phyloP scores from a whole-genome alignment of 2,329 filamentous ascomycete species.

The Fusarium anguioides region DNA sequence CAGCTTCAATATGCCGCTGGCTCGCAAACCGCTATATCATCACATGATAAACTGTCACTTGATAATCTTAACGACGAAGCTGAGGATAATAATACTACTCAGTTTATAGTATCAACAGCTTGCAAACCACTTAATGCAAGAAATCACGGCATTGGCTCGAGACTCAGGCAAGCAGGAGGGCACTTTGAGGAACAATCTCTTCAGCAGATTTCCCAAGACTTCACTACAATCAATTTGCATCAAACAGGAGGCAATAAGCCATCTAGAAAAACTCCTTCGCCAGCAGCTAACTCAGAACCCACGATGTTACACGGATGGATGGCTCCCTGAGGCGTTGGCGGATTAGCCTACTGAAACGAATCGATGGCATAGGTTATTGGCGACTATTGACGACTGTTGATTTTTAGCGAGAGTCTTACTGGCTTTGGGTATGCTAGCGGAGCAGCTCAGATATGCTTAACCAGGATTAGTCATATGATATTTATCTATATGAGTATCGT shows the following conservation, averaged over 20 bases:
- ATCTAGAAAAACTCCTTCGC: too few species aligned
- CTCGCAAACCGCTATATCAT: background rate
- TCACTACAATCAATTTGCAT: background rate
- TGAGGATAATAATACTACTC: slow-evolving; percentile 29
- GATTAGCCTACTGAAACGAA: too few species aligned
- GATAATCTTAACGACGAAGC: background rate
- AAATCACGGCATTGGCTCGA: slow-evolving; percentile 27
- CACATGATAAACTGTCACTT: background rate
- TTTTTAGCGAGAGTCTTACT: too few species aligned
- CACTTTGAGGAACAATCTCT: slow-evolving; percentile 31
- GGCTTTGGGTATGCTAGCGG: too few species aligned
- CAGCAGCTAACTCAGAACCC: too few species aligned
- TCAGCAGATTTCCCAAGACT: slow-evolving; percentile 30
- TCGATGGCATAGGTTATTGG: too few species aligned
- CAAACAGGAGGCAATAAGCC: background rate
- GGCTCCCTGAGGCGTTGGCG: too few species aligned
- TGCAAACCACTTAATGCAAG: slow-evolving; percentile 32
- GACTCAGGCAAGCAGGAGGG: slow-evolving; percentile 27
- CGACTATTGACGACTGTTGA: too few species aligned
- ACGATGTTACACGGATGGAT: too few species aligned
- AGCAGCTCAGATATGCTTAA: too few species aligned
- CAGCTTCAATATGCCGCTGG: slow-evolving; percentile 7
- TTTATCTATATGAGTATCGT: too few species aligned
- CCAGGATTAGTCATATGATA: too few species aligned
- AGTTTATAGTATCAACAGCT: slow-evolving; percentile 33